A percentile compares a stretch with the other conserved stretches of the same genome.
phyloP scores from a whole-genome alignment of 805 yeast species.

The Blastobotrys robertii region DNA sequence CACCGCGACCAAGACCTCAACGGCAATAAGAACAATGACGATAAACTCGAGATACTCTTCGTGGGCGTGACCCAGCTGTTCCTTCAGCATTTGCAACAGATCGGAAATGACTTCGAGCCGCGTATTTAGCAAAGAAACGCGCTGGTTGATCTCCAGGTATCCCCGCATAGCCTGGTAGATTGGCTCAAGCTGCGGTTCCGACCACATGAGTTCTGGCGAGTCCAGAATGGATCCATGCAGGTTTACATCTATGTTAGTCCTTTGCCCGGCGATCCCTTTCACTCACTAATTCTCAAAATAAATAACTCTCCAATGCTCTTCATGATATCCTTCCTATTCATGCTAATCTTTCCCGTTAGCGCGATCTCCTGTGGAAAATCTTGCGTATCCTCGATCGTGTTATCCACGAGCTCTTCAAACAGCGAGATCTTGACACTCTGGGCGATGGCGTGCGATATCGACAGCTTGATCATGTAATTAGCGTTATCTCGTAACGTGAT shows the following conservation, averaged over 20 bases:
- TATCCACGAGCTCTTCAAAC: conserved; percentile 92
- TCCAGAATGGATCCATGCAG: conserved; percentile 60
- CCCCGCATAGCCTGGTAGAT: conserved; percentile 96
- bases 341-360: conserved; percentile 84
- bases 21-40: conserved; percentile 83
- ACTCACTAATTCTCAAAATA: conserved; percentile 41
- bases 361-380: conserved; percentile 97
- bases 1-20: conserved; percentile 82
- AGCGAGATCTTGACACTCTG: conserved; percentile 92
- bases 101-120: conserved; percentile 90
- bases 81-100: conserved; percentile 89
- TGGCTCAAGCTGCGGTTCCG: conserved; percentile 96
- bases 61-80: conserved; percentile 91
- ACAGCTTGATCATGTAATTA: conserved; percentile 84
- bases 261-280: conserved; percentile 4
- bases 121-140: conserved; percentile 84
- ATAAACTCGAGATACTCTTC: conserved; percentile 83
- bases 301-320: conserved; percentile 94
- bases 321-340: conserved; percentile 93
- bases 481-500: conserved; percentile 83
- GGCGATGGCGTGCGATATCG: conserved; percentile 91
- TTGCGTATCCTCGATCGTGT: conserved; percentile 94
- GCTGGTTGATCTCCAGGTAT: conserved; percentile 86
- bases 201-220: conserved; percentile 98
- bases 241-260: conserved; percentile 23